Evolutionary conservation across 192 early-diverging fungal genomes (phyloP), one percentile per base, ranked within the genome.

Genomic region (Umbelopsis vinacea): DNA sequence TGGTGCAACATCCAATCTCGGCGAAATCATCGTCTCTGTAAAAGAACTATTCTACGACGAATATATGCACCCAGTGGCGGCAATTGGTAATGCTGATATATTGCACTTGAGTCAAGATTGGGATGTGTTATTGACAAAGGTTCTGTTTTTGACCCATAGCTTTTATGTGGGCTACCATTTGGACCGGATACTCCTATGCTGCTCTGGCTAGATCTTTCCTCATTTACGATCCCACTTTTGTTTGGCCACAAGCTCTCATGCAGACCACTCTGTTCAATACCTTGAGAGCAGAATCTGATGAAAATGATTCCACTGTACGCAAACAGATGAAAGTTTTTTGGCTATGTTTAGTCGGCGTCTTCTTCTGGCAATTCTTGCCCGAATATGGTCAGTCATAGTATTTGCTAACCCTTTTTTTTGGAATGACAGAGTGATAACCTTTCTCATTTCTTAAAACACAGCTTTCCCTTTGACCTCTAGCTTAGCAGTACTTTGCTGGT

Each of bases 1-100:
- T 17, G 89, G 88, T 37, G 89, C 86, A 10, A 88, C 88, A 35
- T 89, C 89, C 19, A 81, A 81, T 52, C 55, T 82, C 43, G 80
- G 76, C 19, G 80, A 82, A 69, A 82, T 82, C 37, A 78, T 82
- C 24, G 71, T 82, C 4, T 82, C 80, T 9, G 80, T 82, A 66
- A 82, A 82, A 60, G 80, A 82, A 45, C 52, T 82, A 26, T 82
- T 82, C n/a, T 82, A 82, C 50, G 52, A 78, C 9, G 80, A 82
- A 43, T 73, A 73, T 57, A 82, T 82, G 80, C 70, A 82, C 45
- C 80, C 80, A 3, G 38, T 78, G 12, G 80, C 80, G 26, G 80
- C 57, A 35, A 63, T 63, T 19, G 57, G 57, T 63, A 35, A 37
- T 22, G 33, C 2, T 10, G 26, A 63, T 37, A n/a, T 19, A 38